Evolutionary conservation across 1,284 basidiomycete species (phyloP).

Genomic region (Omphalotus olearius): DNA sequence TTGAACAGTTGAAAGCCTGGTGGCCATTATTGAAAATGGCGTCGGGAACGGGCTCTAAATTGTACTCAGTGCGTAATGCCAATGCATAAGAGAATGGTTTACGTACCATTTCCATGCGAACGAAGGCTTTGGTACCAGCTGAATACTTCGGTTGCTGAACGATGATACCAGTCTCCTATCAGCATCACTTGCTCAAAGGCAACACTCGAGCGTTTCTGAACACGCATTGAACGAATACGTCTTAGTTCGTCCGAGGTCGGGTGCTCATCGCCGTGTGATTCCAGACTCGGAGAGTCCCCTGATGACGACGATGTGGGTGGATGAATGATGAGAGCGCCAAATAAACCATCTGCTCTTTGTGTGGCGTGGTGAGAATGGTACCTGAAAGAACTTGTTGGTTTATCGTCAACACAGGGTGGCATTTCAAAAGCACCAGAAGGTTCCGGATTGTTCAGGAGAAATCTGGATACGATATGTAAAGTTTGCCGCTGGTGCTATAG

Average conservation of each 20-base stretch:
- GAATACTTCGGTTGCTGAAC: constrained; percentile 6
- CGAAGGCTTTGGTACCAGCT: constrained; percentile 13
- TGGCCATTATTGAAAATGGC: constrained; percentile 9
- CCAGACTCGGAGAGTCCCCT: not conserved
- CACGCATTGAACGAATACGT: not conserved
- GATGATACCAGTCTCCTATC: constrained; percentile 14
- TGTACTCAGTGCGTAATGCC: not conserved
- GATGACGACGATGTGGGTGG: not conserved
- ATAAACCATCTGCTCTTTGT: constrained; percentile 12
- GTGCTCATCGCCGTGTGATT: not conserved
- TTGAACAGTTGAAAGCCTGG: constrained; percentile 12
- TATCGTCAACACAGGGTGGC: not conserved
- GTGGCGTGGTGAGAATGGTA: constrained; percentile 12
- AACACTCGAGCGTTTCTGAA: not conserved
- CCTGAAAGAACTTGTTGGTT: not conserved
- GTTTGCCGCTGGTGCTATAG: constrained; percentile 8
- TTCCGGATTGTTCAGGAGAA: constrained; percentile 7
- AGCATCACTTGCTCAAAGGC: constrained; percentile 9
- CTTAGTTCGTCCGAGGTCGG: constrained; percentile 2
- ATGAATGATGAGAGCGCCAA: constrained; percentile 13
- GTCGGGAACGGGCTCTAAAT: constrained; percentile 12
- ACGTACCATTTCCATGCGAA: constrained; percentile 9
- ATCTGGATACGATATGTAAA: constrained; percentile 8
- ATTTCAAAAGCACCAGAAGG: constrained; percentile 4
- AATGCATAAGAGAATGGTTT: not conserved